phyloP scores from a whole-genome alignment of 2,329 filamentous ascomycete species.

The Arthrocladium fulminans region DNA sequence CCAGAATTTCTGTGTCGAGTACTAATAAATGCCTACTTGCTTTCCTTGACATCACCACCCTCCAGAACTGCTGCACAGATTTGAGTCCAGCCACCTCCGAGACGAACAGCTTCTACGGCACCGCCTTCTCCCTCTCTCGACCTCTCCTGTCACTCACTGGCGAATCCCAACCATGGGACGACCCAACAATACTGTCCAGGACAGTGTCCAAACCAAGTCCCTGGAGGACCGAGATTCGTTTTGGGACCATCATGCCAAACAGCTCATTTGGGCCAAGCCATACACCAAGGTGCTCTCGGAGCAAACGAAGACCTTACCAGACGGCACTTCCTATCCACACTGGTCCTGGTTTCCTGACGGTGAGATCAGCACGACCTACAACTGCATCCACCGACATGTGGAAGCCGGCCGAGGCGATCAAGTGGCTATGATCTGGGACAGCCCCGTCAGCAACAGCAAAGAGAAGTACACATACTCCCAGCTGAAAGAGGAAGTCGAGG shows the following conservation, averaged over 20 bases:
- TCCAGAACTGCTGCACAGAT: too few species aligned
- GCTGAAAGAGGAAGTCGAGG: constrained; percentile 70
- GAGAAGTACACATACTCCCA: constrained; percentile 64
- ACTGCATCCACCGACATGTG: constrained; percentile 87
- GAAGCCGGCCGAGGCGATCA: constrained; percentile 62
- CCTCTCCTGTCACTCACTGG: neutral
- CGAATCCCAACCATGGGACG: constrained; percentile 6
- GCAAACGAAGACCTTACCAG: constrained; percentile 54
- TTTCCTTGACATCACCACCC: too few species aligned
- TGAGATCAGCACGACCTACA: constrained; percentile 84
- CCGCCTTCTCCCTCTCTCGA: neutral
- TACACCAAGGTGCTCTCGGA: constrained; percentile 55
- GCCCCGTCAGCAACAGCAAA: constrained; percentile 67
- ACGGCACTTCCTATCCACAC: constrained; percentile 57
- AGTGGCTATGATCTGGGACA: constrained; percentile 78
- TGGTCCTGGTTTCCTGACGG: constrained; percentile 90
- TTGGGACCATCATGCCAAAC: constrained; percentile 65
- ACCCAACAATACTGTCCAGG: constrained; percentile 33
- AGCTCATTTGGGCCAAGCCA: constrained; percentile 71
- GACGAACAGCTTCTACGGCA: neutral
- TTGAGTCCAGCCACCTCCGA: too few species aligned
- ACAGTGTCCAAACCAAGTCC: constrained; percentile 47
- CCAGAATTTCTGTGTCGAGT: constrained; percentile 15
- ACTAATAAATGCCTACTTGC: too few species aligned
- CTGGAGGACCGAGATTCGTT: constrained; percentile 62